These are phyloP conservation scores for Odonthalia washingtoniensis DNA, from an alignment of 31 red algal species.

Conservation along the genomic window DNA sequence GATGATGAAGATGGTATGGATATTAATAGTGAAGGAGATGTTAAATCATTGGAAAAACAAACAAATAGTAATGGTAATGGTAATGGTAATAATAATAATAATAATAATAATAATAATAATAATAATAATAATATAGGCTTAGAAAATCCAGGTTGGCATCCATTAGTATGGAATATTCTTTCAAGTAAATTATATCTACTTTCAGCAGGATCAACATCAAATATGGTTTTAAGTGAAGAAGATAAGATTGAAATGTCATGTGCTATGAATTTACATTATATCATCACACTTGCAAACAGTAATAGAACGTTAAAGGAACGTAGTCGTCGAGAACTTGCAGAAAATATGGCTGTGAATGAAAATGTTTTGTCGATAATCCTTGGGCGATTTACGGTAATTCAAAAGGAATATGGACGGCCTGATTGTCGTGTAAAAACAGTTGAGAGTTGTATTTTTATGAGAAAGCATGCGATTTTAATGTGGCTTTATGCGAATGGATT, in stretches of 20 bases:
- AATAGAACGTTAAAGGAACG: background rate
- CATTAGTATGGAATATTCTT: constrained; percentile 60
- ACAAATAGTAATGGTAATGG: too few relatives aligned
- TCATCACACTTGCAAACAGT: constrained; percentile 44
- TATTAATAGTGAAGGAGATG: too few relatives aligned
- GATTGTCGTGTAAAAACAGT: constrained; percentile 31
- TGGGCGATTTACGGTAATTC: constrained; percentile 41
- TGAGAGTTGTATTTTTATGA: background rate
- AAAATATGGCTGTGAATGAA: constrained; percentile 67
- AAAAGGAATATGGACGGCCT: constrained; percentile 7
- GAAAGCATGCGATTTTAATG: constrained; percentile 59
- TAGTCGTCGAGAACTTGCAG: constrained; percentile 20
- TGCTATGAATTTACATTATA: constrained; percentile 69
- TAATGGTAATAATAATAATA: too few relatives aligned
- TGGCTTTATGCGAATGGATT: constrained; percentile 65
- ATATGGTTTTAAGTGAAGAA: background rate
- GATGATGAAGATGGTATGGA: too few relatives aligned
- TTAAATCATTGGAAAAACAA: too few relatives aligned
- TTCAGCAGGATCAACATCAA: constrained; percentile 43
- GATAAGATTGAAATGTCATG: background rate
- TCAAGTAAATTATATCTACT: constrained; percentile 27
- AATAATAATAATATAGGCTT: background rate
- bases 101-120: too few relatives aligned
- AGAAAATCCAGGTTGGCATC: constrained; percentile 74
- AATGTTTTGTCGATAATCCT: constrained; percentile 42